Percentiles rank a stretch among this genome's conserved stretches.
phyloP scores from a whole-genome alignment of 2,329 filamentous ascomycete species.

The Fusarium newnesense region DNA sequence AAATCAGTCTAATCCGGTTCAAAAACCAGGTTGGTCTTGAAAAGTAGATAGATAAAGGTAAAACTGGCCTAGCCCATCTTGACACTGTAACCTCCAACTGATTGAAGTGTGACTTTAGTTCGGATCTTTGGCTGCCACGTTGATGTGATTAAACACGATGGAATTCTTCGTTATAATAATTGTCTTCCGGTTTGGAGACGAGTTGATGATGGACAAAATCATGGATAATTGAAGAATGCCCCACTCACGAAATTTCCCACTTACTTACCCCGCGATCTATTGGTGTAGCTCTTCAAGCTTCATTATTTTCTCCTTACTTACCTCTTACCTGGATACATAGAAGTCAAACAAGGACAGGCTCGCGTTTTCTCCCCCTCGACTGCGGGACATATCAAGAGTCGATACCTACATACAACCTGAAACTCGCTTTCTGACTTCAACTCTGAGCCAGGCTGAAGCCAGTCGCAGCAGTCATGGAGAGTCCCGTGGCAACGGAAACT shows the following conservation, averaged over 20 bases:
- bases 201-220: conserved; percentile 1
- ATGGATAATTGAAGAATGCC: conserved; percentile 9
- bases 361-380: not conserved
- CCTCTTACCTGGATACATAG: not conserved
- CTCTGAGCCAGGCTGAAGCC: not conserved
- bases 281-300: conserved; percentile 3
- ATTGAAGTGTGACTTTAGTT: not conserved
- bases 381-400: not conserved
- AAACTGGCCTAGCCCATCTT: conserved; percentile 11
- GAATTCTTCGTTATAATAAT: not conserved
- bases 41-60: conserved; percentile 10
- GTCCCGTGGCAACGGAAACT: conserved; percentile 51
- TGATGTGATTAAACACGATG: not conserved
- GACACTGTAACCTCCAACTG: not conserved
- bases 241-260: conserved; percentile 29
- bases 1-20: not conserved
- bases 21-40: not conserved
- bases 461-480: conserved; percentile 41
- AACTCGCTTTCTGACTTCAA: not conserved
- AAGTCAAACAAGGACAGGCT: not conserved
- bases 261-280: conserved; percentile 26
- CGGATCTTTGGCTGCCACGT: not conserved
- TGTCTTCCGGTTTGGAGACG: not conserved
- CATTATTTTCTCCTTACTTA: not conserved
- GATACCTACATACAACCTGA: not conserved